Evolutionary conservation across 305 asterid genomes (phyloP).

Genomic region (Fraxinus sp.): DNA sequence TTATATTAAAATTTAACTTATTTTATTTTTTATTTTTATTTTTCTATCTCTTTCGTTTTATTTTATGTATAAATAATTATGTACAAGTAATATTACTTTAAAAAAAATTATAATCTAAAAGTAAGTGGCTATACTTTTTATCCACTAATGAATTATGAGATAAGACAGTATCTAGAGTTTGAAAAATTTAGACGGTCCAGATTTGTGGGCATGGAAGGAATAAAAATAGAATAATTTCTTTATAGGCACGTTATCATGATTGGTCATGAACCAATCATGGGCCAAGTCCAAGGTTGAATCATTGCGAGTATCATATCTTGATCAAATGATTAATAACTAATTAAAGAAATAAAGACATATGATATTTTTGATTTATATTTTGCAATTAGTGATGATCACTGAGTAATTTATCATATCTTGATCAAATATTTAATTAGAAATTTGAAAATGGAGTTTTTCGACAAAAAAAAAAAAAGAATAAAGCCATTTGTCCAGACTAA

Average conservation of each 20-base stretch:
- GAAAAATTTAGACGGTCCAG: not conserved
- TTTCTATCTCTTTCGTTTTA: no score
- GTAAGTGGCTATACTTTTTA: not conserved
- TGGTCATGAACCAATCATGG: slow-evolving; percentile 23
- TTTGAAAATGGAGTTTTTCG: no score
- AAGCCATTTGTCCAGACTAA: no score
- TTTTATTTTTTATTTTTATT: no score
- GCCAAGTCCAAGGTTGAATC: slow-evolving; percentile 32
- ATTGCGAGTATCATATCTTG: slow-evolving; percentile 25
- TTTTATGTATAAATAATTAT: no score
- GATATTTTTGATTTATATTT: no score
- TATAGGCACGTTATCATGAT: slow-evolving; percentile 35
- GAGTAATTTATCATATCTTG: no score
- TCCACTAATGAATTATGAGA: not conserved
- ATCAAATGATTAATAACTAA: slow-evolving; percentile 18
- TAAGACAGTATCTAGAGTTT: not conserved
- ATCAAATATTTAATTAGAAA: no score
- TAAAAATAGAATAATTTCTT: slow-evolving; percentile 14
- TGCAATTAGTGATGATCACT: no score
- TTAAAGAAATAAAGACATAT: not conserved
- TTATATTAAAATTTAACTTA: no score
- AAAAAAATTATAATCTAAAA: not conserved
- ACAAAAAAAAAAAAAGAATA: no score
- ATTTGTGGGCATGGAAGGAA: not conserved
- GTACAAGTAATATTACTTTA: no score